Conservation (phyloP, 73 alveolate species). For the Paramecium octaurelia region DNA sequence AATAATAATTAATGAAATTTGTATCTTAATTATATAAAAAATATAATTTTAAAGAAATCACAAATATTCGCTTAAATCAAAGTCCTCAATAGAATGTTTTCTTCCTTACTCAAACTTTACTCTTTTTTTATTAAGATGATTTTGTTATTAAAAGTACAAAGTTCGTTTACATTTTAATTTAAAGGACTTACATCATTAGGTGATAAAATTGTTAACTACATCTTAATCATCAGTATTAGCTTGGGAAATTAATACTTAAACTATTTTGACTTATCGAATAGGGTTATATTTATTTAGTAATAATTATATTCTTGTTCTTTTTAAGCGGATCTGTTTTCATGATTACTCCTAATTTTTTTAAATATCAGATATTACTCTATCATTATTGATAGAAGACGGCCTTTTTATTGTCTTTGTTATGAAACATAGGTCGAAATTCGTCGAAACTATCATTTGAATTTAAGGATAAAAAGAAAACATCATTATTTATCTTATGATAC, state of each 20-base stretch:
- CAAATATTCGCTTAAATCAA: not conserved
- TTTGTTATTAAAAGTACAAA: not conserved
- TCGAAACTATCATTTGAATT: not conserved
- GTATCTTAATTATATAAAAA: not conserved
- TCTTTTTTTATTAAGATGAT: not conserved
- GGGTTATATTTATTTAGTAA: not conserved
- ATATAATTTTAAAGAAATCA: not conserved
- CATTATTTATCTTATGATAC: not conserved
- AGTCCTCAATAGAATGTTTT: not conserved
- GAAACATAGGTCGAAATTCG: constrained; percentile 14
- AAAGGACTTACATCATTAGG: not conserved
- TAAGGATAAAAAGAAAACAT: not conserved
- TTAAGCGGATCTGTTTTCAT: constrained; percentile 22
- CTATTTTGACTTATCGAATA: not conserved
- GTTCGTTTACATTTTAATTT: not conserved
- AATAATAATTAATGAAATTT: not conserved
- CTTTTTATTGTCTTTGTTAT: not conserved
- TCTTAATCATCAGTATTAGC: not conserved
- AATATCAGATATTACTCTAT: not conserved
- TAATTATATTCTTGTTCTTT: not conserved
- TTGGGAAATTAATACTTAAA: not conserved
- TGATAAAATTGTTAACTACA: not conserved
- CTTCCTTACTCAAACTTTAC: not conserved
- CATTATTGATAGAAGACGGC: not conserved
- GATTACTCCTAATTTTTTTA: not conserved